These are phyloP conservation scores for Phaeophleospora eucalypticola DNA, from an alignment of 2,329 filamentous ascomycete species.

Conservation along the genomic window DNA sequence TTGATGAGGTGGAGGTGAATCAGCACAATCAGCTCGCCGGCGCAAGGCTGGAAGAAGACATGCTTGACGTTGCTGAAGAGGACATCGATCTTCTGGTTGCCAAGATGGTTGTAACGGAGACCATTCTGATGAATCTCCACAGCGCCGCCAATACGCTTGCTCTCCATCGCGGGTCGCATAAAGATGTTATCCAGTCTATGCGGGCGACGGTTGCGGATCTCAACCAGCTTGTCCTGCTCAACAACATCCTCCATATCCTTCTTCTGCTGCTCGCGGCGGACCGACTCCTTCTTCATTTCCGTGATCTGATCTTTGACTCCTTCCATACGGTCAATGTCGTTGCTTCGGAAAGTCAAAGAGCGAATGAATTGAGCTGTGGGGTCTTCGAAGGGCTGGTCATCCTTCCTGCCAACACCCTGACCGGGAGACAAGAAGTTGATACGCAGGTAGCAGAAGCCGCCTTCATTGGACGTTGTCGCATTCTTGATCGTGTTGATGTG, in stretches of 20 bases:
- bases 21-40: conserved; percentile 93
- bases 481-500: conserved; percentile 99
- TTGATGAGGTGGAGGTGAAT: conserved; percentile 98
- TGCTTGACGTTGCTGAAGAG: conserved; percentile 98
- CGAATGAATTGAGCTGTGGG: conserved; percentile 91
- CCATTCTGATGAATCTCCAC: conserved; percentile 98
- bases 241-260: conserved; percentile 99
- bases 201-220: conserved; percentile 90
- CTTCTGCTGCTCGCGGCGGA: conserved; percentile 94
- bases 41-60: conserved; percentile 96
- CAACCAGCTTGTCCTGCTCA: conserved; percentile 94
- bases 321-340: conserved; percentile 80
- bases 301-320: conserved; percentile 91
- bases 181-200: conserved; percentile 90
- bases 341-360: conserved; percentile 90
- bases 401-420: conserved; percentile 93
- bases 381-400: conserved; percentile 97
- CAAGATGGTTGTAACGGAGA: conserved; percentile 84
- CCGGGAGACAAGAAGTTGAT: conserved; percentile 98
- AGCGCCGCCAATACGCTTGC: conserved; percentile 91
- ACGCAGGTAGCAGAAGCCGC: conserved; percentile 86
- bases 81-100: conserved; percentile 82
- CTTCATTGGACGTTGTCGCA: conserved; percentile 94
- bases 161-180: conserved; percentile 90
- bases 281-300: conserved; percentile 88